Evolutionary conservation across 371 early-diverging fungal genomes (phyloP).

Genomic region (Mortierella sp.): DNA sequence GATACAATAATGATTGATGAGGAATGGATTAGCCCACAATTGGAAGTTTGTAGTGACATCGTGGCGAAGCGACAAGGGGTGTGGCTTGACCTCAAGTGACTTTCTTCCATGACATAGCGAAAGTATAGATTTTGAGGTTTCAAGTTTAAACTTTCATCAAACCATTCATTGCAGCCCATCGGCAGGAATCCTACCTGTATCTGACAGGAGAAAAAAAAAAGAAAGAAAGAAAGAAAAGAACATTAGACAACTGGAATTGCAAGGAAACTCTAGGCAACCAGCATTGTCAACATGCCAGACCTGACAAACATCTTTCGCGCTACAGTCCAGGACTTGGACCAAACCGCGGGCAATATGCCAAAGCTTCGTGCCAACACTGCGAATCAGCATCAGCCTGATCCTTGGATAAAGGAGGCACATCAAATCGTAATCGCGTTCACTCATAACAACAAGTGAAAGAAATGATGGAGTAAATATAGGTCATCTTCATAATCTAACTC

Average conservation of each 20-base stretch:
- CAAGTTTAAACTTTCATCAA: no score
- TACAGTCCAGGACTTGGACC: slow-evolving; percentile 47
- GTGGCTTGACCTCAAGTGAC: neutral
- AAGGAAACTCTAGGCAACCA: neutral
- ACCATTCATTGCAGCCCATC: no score
- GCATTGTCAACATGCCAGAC: slow-evolving; percentile 48
- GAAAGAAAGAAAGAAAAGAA: no score
- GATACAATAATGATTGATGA: neutral
- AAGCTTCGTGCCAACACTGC: neutral
- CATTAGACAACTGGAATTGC: neutral
- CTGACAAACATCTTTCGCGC: slow-evolving; percentile 47
- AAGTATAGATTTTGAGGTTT: no score
- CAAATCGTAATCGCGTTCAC: slow-evolving; percentile 28
- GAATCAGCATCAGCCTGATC: slow-evolving; percentile 19
- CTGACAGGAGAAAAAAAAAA: no score
- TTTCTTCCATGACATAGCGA: no score
- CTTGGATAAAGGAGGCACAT: slow-evolving; percentile 52
- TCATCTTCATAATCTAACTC: neutral
- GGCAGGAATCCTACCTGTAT: no score
- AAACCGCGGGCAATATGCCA: slow-evolving; percentile 20
- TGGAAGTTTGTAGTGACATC: neutral
- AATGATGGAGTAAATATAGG: neutral
- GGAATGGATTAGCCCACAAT: neutral
- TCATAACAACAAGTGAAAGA: no score
- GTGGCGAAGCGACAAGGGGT: neutral